Conservation (phyloP, 257 asterid species). For the Solanum sitiens region DNA sequence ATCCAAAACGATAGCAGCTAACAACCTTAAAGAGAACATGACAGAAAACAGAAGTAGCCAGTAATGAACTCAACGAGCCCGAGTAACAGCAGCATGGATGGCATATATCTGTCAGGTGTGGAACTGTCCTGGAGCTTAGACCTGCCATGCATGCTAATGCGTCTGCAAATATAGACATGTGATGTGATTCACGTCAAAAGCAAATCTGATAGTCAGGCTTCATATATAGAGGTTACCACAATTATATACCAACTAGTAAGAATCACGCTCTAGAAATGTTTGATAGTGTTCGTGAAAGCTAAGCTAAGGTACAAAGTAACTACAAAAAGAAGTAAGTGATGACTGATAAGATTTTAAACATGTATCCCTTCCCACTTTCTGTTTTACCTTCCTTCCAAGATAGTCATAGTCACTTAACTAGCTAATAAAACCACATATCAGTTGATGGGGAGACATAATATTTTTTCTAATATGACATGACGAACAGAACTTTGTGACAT, state of each 20-base stretch:
- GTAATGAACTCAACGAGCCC: constrained; percentile 15
- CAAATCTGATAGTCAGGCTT: not conserved
- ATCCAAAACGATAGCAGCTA: not conserved
- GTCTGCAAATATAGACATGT: constrained; percentile 30
- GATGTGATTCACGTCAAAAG: not conserved
- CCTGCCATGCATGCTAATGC: constrained; percentile 90
- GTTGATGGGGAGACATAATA: not conserved
- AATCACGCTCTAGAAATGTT: not conserved
- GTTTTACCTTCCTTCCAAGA: not conserved
- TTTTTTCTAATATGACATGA: not conserved
- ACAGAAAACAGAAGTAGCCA: not conserved
- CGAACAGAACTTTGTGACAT: not conserved
- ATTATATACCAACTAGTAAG: not conserved
- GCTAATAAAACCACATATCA: not conserved
- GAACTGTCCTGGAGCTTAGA: constrained; percentile 76
- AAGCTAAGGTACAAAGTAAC: not conserved
- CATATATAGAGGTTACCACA: not conserved
- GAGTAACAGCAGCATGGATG: constrained; percentile 80
- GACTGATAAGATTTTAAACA: not conserved
- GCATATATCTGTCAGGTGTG: constrained; percentile 83
- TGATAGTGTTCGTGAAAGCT: not conserved
- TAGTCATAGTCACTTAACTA: not conserved
- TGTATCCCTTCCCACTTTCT: not conserved
- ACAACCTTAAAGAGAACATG: not conserved
- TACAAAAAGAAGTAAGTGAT: not conserved